phyloP scores from a whole-genome alignment of 2,329 filamentous ascomycete species.

The Fusarium austroafricanum region DNA sequence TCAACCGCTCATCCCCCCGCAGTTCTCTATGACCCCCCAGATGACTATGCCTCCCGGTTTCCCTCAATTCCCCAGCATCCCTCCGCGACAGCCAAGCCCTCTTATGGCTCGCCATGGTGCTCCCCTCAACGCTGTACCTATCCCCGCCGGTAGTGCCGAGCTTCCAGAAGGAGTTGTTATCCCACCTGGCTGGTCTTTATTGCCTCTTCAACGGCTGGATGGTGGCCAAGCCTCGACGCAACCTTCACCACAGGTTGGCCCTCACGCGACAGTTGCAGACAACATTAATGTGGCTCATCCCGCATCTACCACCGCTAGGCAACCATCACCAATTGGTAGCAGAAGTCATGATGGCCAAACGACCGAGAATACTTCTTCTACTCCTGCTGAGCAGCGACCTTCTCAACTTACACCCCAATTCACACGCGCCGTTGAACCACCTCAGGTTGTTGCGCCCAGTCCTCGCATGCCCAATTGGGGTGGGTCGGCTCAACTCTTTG shows the following conservation, averaged over 20 bases:
- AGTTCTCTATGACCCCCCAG: constrained; percentile 33
- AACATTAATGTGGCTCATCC: constrained; percentile 17
- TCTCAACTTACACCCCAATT: constrained; percentile 29
- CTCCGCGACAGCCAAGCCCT: constrained; percentile 55
- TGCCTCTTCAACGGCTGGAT: constrained; percentile 69
- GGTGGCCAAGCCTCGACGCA: constrained; percentile 44
- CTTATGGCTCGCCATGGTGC: constrained; percentile 62
- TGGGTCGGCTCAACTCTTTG: constrained; percentile 62
- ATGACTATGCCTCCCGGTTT: constrained; percentile 30
- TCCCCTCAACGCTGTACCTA: constrained; percentile 59
- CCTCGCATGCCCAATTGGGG: constrained; percentile 64
- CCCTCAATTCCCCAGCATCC: constrained; percentile 41
- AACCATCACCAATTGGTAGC: constrained; percentile 28
- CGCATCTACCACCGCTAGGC: constrained; percentile 24
- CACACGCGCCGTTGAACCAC: constrained; percentile 37
- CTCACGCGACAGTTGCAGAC: constrained; percentile 32
- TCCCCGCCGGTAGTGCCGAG: constrained; percentile 70
- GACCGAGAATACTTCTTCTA: background rate
- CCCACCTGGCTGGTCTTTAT: constrained; percentile 72
- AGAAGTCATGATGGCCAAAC: constrained; percentile 31
- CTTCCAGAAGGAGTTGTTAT: constrained; percentile 73
- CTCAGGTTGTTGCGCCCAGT: constrained; percentile 60
- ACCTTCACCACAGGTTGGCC: constrained; percentile 41
- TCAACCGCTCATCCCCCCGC: constrained; percentile 28
- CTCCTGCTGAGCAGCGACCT: constrained; percentile 23